phyloP scores from a whole-genome alignment of 2,329 filamentous ascomycete genomes.

The Nothopassalora personata region DNA sequence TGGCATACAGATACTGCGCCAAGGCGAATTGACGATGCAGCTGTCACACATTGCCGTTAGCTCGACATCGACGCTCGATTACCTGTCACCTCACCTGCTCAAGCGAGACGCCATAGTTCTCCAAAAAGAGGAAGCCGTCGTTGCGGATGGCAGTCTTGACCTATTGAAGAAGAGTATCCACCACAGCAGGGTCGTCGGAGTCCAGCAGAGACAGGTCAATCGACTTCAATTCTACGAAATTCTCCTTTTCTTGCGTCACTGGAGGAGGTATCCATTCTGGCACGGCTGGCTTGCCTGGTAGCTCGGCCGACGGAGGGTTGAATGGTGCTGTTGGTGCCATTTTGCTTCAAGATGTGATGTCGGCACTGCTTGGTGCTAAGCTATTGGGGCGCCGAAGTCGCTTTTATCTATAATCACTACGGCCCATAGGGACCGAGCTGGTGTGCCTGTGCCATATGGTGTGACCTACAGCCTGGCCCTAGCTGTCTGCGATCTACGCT shows the following conservation, averaged over 20 bases:
- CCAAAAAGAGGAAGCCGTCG: constrained; percentile 40
- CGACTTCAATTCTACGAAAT: constrained; percentile 34
- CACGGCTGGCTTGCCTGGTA: constrained; percentile 41
- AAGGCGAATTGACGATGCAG: constrained; percentile 49
- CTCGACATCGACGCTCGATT: too few species aligned
- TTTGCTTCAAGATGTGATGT: constrained; percentile 23
- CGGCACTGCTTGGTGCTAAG: not conserved
- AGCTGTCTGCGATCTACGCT: too few species aligned
- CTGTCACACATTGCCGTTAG: constrained; percentile 16
- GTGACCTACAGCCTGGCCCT: too few species aligned
- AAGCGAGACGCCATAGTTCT: constrained; percentile 48
- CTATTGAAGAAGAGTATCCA: constrained; percentile 41
- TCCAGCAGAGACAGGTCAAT: constrained; percentile 33
- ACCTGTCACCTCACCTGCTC: constrained; percentile 24
- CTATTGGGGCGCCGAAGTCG: too few species aligned
- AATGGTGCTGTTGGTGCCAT: constrained; percentile 34
- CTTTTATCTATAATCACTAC: too few species aligned
- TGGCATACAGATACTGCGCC: constrained; percentile 47
- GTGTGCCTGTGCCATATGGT: too few species aligned
- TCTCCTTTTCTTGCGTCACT: constrained; percentile 41
- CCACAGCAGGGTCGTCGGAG: constrained; percentile 33
- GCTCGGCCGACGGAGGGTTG: constrained; percentile 36
- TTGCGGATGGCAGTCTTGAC: constrained; percentile 32
- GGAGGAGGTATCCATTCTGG: constrained; percentile 37
- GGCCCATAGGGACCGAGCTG: too few species aligned